phyloP scores from a whole-genome alignment of 202 grass and related monocot genomes.

The Panicum hallii region DNA sequence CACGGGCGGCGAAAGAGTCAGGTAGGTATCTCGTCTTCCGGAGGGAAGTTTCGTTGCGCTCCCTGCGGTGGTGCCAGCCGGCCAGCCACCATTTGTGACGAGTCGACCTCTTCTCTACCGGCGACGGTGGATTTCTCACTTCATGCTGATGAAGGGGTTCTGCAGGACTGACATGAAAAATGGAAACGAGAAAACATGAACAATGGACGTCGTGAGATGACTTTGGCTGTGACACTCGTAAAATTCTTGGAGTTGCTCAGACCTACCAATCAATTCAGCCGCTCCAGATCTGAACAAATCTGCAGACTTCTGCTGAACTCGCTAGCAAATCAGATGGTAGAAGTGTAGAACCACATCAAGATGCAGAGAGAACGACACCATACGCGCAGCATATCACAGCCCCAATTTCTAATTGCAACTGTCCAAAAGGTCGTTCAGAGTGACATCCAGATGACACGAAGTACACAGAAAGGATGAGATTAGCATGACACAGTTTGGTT shows the following conservation, averaged over 20 bases:
- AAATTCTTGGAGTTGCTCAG: background rate
- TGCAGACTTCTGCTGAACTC: background rate
- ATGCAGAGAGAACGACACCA: background rate
- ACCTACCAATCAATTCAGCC: background rate
- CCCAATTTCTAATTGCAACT: background rate
- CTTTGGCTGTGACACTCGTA: background rate
- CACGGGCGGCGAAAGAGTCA: background rate
- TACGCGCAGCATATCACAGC: background rate
- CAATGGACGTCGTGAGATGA: background rate
- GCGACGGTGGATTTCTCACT: background rate
- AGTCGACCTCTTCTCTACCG: background rate
- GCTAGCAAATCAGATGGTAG: background rate
- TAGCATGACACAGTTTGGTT: background rate
- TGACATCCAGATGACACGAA: constrained; percentile 2
- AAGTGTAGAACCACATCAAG: background rate
- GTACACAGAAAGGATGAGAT: background rate
- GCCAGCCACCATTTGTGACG: background rate
- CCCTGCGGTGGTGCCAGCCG: background rate
- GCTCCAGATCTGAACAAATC: constrained; percentile 14
- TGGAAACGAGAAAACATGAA: background rate
- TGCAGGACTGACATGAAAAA: background rate
- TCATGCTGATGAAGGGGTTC: background rate
- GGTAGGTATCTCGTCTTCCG: background rate
- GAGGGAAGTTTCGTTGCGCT: background rate
- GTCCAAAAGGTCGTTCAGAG: background rate